Evolutionary conservation across 2,329 filamentous ascomycete genomes (phyloP).

Genomic region (Ascochyta clinopodiicola): DNA sequence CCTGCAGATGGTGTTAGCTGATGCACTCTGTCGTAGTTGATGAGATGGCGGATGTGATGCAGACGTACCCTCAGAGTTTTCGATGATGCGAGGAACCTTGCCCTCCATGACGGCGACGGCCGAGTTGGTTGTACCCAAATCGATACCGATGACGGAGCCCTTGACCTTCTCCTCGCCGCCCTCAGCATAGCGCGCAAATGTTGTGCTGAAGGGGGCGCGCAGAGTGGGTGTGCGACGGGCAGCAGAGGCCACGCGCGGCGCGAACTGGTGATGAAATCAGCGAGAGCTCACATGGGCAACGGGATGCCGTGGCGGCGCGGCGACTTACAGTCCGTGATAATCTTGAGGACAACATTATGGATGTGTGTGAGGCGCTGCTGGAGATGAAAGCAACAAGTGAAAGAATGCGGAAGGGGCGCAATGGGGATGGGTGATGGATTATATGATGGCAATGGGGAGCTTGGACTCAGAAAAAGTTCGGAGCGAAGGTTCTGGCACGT

Average conservation of each 20-base stretch:
- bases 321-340: slow-evolving; percentile 51
- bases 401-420: slow-evolving; percentile 27
- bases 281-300: background rate
- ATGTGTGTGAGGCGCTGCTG: slow-evolving; percentile 40
- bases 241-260: slow-evolving; percentile 77
- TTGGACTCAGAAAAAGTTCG: slow-evolving; percentile 36
- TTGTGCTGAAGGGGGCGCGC: slow-evolving; percentile 73
- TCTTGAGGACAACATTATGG: slow-evolving; percentile 51
- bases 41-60: background rate
- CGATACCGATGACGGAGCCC: slow-evolving; percentile 96
- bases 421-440: slow-evolving; percentile 28
- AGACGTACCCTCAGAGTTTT: slow-evolving; percentile 85
- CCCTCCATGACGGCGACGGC: slow-evolving; percentile 98
- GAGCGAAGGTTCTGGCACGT: slow-evolving; percentile 37
- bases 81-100: slow-evolving; percentile 93
- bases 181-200: slow-evolving; percentile 77
- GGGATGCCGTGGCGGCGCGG: background rate
- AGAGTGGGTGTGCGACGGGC: slow-evolving; percentile 68
- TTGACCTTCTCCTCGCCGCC: slow-evolving; percentile 81
- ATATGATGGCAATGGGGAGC: slow-evolving; percentile 40
- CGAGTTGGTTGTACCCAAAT: slow-evolving; percentile 97
- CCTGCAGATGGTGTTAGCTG: slow-evolving; percentile 56
- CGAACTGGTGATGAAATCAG: slow-evolving; percentile 51
- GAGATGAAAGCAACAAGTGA: slow-evolving; percentile 38
- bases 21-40: slow-evolving; percentile 1